Evolutionary conservation across 2,329 filamentous ascomycete genomes (phyloP).

Genomic region (Colletotrichum zoysiae): DNA sequence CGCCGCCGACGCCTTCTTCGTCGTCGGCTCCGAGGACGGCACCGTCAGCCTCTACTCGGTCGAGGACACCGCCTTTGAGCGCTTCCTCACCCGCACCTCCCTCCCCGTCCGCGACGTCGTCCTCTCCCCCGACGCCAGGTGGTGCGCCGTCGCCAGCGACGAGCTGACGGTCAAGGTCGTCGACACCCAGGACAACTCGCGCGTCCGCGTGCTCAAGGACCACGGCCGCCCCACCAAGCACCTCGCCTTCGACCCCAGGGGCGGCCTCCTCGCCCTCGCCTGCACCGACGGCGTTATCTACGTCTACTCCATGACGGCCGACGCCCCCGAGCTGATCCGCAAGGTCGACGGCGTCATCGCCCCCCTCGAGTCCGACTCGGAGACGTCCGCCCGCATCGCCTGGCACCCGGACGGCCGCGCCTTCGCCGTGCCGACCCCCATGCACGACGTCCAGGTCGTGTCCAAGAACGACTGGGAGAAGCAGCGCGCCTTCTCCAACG

Average conservation of each 20-base stretch:
- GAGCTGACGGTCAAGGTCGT: slow-evolving; percentile 93
- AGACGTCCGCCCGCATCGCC: slow-evolving; percentile 78
- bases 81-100: slow-evolving; percentile 85
- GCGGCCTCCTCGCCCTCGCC: slow-evolving; percentile 81
- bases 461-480: slow-evolving; percentile 92
- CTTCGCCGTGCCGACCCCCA: slow-evolving; percentile 87
- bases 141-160: slow-evolving; percentile 97
- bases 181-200: slow-evolving; percentile 80
- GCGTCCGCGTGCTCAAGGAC: slow-evolving; percentile 83
- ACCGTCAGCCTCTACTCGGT: slow-evolving; percentile 96
- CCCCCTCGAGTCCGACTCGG: slow-evolving; percentile 80
- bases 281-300: slow-evolving; percentile 92
- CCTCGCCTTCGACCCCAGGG: slow-evolving; percentile 86
- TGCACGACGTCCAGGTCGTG: slow-evolving; percentile 85
- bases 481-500: slow-evolving; percentile 82
- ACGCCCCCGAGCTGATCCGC: slow-evolving; percentile 83
- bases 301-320: slow-evolving; percentile 84
- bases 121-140: slow-evolving; percentile 83
- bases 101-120: slow-evolving; percentile 89
- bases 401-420: slow-evolving; percentile 97
- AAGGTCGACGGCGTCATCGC: slow-evolving; percentile 90
- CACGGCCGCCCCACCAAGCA: slow-evolving; percentile 92
- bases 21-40: slow-evolving; percentile 93
- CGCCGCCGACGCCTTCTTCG: slow-evolving; percentile 82
- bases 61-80: slow-evolving; percentile 78